Evolutionary conservation across 768 basidiomycete genomes (phyloP).

Genomic region (Candolleomyces aberdarensis): DNA sequence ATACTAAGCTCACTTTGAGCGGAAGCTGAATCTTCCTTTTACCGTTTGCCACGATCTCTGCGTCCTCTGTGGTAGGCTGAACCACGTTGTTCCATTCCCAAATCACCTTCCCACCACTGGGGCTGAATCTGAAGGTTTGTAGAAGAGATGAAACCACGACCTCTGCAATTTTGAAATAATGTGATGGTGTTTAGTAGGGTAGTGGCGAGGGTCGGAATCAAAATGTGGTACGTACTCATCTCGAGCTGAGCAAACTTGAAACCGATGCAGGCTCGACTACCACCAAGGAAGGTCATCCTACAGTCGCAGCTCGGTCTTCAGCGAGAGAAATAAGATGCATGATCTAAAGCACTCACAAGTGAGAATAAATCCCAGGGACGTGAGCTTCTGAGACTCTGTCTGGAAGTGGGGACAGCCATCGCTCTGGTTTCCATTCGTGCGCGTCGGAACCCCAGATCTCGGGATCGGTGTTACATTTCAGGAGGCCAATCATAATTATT

Average conservation of each 20-base stretch:
- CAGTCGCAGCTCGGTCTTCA: background rate
- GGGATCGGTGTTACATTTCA: conserved; percentile 36
- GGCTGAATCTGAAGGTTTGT: conserved; percentile 9
- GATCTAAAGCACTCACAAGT: conserved; percentile 4
- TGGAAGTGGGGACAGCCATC: conserved; percentile 37
- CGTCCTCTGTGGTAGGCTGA: conserved; percentile 5
- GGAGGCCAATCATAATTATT: conserved; percentile 33
- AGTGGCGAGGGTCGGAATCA: background rate
- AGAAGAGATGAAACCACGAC: conserved; percentile 11
- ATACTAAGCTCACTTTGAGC: conserved; percentile 1
- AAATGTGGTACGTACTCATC: conserved; percentile 36
- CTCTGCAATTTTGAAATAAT: conserved; percentile 5
- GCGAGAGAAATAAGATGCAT: background rate
- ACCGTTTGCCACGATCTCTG: background rate
- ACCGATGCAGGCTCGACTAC: conserved; percentile 25
- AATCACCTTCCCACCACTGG: conserved; percentile 10
- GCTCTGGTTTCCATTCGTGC: conserved; percentile 39
- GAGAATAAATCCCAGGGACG: conserved; percentile 17
- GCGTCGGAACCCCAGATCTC: conserved; percentile 41
- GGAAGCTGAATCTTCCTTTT: background rate
- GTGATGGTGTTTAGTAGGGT: background rate
- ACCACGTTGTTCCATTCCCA: conserved; percentile 15
- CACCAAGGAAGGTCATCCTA: conserved; percentile 19
- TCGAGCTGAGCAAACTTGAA: conserved; percentile 56
- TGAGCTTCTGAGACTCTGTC: conserved; percentile 17